These are phyloP conservation scores for Microcera coccophila DNA, from an alignment of 2,329 filamentous ascomycete genomes.

Conservation along the genomic window DNA sequence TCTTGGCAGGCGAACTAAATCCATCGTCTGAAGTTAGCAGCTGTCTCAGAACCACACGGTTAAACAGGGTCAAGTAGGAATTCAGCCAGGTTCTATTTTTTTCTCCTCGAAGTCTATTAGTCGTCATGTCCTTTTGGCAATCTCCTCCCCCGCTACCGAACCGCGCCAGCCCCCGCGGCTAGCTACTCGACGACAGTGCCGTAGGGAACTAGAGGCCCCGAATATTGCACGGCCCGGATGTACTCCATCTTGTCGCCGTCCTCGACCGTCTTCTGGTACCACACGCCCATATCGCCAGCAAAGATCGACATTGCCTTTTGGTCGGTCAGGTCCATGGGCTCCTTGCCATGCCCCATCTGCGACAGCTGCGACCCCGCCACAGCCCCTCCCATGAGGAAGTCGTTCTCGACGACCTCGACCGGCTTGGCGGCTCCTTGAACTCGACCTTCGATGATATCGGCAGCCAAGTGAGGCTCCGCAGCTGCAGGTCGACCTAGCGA, in stretches of 20 bases:
- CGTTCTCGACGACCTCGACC: constrained; percentile 8
- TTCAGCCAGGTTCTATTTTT: too few species aligned
- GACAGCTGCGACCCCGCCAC: constrained; percentile 16
- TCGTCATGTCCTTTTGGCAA: too few species aligned
- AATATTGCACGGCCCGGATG: constrained; percentile 20
- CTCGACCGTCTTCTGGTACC: constrained; percentile 18
- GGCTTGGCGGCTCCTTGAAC: constrained; percentile 18
- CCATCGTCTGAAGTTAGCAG: too few species aligned
- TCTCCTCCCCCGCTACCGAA: too few species aligned
- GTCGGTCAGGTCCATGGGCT: constrained; percentile 29
- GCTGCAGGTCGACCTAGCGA: constrained; percentile 44
- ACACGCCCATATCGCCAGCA: constrained; percentile 19
- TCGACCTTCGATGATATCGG: constrained; percentile 25
- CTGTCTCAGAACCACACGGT: too few species aligned
- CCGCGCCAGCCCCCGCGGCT: too few species aligned
- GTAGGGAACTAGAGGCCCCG: constrained; percentile 16
- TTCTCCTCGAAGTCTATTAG: too few species aligned
- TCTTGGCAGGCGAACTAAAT: too few species aligned
- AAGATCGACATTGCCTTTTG: constrained; percentile 15
- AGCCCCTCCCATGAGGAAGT: constrained; percentile 7
- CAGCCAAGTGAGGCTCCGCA: constrained; percentile 32
- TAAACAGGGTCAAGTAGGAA: too few species aligned
- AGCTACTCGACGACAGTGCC: constrained; percentile 12
- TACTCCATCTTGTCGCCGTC: constrained; percentile 29
- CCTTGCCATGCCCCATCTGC: constrained; percentile 17